phyloP scores from a whole-genome alignment of 2,329 filamentous ascomycete genomes.

The Berkeleyomyces basicola region DNA sequence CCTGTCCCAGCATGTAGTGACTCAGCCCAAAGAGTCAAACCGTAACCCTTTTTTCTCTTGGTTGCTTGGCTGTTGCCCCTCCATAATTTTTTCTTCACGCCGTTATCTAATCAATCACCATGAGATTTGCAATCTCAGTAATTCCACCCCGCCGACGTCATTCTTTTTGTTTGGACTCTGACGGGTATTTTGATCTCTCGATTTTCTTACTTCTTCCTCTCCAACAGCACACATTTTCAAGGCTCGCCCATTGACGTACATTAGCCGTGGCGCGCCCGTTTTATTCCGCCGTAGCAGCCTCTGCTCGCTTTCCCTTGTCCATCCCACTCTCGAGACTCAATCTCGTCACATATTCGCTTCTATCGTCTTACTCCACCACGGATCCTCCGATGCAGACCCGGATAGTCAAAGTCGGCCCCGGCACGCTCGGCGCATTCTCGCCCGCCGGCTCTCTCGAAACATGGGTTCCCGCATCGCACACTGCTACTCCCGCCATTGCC shows the following conservation, averaged over 20 bases:
- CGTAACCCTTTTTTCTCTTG: background rate
- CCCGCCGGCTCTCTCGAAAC: conserved; percentile 22
- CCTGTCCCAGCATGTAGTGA: background rate
- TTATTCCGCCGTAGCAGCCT: background rate
- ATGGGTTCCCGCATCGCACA: conserved; percentile 24
- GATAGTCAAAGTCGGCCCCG: conserved; percentile 22
- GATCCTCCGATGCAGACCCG: conserved; percentile 24
- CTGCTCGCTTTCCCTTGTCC: background rate
- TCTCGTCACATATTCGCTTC: conserved; percentile 1
- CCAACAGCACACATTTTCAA: background rate
- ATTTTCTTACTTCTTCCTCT: too few relatives aligned
- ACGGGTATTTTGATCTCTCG: too few relatives aligned
- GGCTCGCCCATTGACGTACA: background rate
- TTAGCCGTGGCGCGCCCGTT: background rate
- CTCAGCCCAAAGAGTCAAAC: background rate
- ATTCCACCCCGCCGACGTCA: conserved; percentile 1
- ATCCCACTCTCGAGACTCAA: background rate
- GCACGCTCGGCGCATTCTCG: conserved; percentile 23
- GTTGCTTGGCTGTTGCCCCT: conserved; percentile 4
- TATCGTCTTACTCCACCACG: background rate
- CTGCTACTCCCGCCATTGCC: conserved; percentile 17
- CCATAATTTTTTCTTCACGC: conserved; percentile 4
- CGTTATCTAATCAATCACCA: conserved; percentile 1
- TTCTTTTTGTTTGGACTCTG: background rate
- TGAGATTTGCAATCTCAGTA: background rate